phyloP scores from a whole-genome alignment of 129 eudicot species.

The Smallanthus sonchifolius region DNA sequence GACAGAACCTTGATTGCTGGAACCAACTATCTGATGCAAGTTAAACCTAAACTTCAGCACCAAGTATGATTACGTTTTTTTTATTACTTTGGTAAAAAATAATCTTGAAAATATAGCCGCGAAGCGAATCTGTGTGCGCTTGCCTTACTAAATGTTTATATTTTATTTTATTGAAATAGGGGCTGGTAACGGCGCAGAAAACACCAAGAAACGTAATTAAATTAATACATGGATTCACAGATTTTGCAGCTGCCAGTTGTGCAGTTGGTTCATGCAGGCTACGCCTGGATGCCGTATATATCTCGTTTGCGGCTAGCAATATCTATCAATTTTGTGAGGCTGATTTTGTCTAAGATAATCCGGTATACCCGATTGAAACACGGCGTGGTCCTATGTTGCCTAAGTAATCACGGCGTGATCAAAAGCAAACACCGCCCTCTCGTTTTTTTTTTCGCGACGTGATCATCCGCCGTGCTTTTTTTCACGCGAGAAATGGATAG shows the following conservation, averaged over 20 bases:
- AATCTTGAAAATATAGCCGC: not conserved
- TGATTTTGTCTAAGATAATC: not conserved
- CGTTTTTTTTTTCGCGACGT: too few relatives aligned
- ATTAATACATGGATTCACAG: not conserved
- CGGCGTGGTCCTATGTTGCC: too few relatives aligned
- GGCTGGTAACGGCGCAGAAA: slow-evolving; percentile 7
- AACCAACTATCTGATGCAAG: slow-evolving; percentile 24
- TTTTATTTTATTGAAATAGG: slow-evolving; percentile 11
- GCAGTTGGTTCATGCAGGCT: slow-evolving; percentile 16
- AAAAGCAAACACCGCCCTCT: too few relatives aligned
- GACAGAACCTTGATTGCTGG: too few relatives aligned
- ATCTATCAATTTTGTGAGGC: not conserved
- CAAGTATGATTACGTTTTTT: not conserved
- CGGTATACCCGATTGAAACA: too few relatives aligned
- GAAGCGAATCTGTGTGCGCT: slow-evolving; percentile 11
- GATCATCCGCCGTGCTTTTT: too few relatives aligned
- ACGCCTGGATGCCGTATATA: not conserved
- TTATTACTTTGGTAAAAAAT: not conserved
- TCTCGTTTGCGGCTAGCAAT: slow-evolving; percentile 7
- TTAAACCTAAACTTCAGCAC: slow-evolving; percentile 22
- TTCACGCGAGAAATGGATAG: too few relatives aligned
- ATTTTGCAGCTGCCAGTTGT: slow-evolving; percentile 1
- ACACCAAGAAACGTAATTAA: not conserved
- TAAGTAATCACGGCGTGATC: too few relatives aligned
- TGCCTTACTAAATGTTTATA: slow-evolving; percentile 3